Conservation (phyloP, 306 rosid genomes). For the Begonia masoniana region DNA sequence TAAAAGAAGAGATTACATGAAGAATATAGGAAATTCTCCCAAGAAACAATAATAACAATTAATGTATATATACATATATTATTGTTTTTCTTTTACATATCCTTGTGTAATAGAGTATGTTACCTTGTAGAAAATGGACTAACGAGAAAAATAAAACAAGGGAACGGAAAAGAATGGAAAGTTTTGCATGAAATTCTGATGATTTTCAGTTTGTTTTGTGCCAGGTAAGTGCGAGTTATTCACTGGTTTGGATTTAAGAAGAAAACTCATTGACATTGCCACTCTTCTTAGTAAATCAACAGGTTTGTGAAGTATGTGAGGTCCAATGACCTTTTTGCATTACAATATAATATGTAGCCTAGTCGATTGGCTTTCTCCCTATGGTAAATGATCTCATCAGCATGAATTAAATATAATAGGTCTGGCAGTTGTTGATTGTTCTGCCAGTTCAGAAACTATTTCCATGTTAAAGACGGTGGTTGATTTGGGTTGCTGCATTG, state of each 20-base stretch:
- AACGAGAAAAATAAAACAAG: neutral
- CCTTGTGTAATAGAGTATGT: neutral
- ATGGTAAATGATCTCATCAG: neutral
- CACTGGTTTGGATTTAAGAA: conserved; percentile 23
- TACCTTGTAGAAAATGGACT: neutral
- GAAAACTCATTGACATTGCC: conserved; percentile 50
- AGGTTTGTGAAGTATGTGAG: conserved; percentile 30
- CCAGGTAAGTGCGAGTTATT: conserved; percentile 38
- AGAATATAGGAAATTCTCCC: no score
- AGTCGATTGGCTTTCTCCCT: no score
- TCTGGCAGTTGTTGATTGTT: conserved; percentile 75
- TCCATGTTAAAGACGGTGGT: conserved; percentile 44
- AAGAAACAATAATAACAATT: no score
- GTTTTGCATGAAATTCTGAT: neutral
- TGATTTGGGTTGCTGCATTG: conserved; percentile 70
- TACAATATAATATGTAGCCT: no score
- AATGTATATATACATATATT: no score
- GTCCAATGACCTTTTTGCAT: neutral
- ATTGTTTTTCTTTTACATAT: no score
- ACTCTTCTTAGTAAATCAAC: conserved; percentile 49
- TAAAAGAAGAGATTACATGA: no score
- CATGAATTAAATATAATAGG: conserved; percentile 26
- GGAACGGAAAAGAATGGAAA: neutral
- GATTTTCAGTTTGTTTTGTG: conserved; percentile 5
- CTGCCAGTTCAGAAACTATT: conserved; percentile 76